Conservation (phyloP, 805 yeast species). For the Kodamaea fukazawae region DNA sequence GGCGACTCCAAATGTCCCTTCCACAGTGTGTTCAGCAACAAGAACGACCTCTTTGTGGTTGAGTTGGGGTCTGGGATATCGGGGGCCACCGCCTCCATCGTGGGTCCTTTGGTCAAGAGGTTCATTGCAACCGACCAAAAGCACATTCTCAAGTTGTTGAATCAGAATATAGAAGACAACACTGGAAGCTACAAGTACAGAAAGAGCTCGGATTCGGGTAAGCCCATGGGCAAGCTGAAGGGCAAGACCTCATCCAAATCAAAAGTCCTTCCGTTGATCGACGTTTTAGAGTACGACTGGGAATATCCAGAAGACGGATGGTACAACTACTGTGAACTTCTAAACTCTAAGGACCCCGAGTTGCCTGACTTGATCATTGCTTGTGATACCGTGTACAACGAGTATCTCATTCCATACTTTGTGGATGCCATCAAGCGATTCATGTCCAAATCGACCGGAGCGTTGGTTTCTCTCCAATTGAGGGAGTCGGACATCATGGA, state of each 20-base stretch:
- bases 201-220: not conserved
- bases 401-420: conserved; percentile 51
- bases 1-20: conserved; percentile 27
- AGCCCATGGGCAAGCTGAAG: conserved; percentile 1
- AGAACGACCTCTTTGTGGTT: conserved; percentile 30
- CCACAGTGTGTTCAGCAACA: conserved; percentile 10
- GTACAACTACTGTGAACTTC: conserved; percentile 16
- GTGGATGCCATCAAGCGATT: conserved; percentile 40
- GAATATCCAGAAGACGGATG: conserved; percentile 43
- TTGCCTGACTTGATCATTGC: conserved; percentile 52
- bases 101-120: conserved; percentile 27
- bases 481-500: conserved; percentile 52
- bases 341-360: conserved; percentile 3
- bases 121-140: conserved; percentile 61
- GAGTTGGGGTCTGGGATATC: conserved; percentile 66
- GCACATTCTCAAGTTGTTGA: conserved; percentile 50
- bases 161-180: conserved; percentile 45
- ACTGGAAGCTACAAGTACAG: conserved; percentile 12
- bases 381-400: conserved; percentile 67
- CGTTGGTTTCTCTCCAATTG: conserved; percentile 50
- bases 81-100: conserved; percentile 46
- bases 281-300: conserved; percentile 61
- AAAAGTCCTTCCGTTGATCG: conserved; percentile 23
- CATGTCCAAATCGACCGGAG: conserved; percentile 31
- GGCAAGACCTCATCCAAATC: not conserved